Conservation (phyloP, 139 green algal genomes). For the Volvox africanus region DNA sequence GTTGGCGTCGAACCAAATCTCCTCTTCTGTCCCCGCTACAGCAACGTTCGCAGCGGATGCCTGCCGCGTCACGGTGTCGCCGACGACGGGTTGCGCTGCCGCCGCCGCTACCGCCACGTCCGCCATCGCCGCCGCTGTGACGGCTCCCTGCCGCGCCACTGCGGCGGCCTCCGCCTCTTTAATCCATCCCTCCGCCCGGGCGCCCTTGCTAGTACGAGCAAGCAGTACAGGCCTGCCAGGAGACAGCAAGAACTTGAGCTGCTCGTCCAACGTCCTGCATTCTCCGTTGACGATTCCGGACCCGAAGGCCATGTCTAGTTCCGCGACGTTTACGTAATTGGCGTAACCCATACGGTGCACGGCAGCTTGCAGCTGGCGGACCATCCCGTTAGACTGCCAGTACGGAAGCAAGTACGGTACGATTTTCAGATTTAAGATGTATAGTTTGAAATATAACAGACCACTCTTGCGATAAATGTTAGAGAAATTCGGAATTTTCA, state of each 20-base stretch:
- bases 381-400: neutral
- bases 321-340: slow-evolving; percentile 20
- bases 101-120: neutral
- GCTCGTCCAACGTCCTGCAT: slow-evolving; percentile 26
- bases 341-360: slow-evolving; percentile 40
- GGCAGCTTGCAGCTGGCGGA: neutral
- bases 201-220: slow-evolving; percentile 31
- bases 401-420: neutral
- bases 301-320: slow-evolving; percentile 35
- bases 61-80: neutral
- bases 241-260: neutral
- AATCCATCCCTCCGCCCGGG: slow-evolving; percentile 2
- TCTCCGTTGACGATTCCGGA: neutral
- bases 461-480: too few species aligned
- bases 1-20: neutral
- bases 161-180: slow-evolving; percentile 18
- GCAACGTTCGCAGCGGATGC: neutral
- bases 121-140: neutral
- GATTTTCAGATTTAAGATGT: too few species aligned
- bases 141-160: neutral
- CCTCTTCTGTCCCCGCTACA: neutral
- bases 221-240: neutral
- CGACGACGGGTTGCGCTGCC: neutral
- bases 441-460: too few species aligned
- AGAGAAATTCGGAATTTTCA: too few species aligned